Evolutionary conservation across 2,329 filamentous ascomycete genomes (phyloP), one percentile per base, ranked within the genome.

Genomic region (Sarocladiaceae sp.): DNA sequence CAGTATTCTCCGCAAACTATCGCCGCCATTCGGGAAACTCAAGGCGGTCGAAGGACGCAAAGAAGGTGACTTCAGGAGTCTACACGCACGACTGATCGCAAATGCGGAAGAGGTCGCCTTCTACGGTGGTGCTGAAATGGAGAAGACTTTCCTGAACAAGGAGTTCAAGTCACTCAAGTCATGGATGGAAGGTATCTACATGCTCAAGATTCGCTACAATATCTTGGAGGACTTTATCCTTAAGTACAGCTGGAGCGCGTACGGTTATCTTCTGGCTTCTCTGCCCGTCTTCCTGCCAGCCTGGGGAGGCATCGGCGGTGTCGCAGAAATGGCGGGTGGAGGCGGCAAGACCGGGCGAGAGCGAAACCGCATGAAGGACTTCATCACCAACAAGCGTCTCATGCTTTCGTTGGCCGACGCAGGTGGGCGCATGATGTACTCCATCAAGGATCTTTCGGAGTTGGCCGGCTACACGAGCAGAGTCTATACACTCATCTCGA

Each of bases 131-230:
- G 91, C 93, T 7, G 89, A 94, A 48, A 96, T 95, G 74, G 94
- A 99, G 69, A 94, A 94, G 70, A 84, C 88, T 2, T 95, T 97
- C 66, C 76, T 99, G 10, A 90, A 96, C 62, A 87, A 84, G 63
- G 92, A 95, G 60, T 99, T 97, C 75, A 90, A 87, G 66, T 94
- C 93, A 44, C 77, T 99, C 25, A 94, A 94, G 69, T 86, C 83
- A 57, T 97, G 92, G 89, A 97, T 99, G 93, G 94, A 99, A 67
- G 87, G 90, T 40, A 97, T 99, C 58, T 99, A 99, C 71, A 92
- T 91, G 68, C 84, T 97, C 58, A 97, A 97, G 71, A 96, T 99
- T 58, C 86, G 91, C 15, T 99, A 99, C 74, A 99, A 97, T 66
- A 99, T 99, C 75, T 83, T 99, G 1, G 94, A 99, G 66, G 94